phyloP scores from a whole-genome alignment of 2,329 filamentous ascomycete genomes.

The Colletotrichum eremochloae region DNA sequence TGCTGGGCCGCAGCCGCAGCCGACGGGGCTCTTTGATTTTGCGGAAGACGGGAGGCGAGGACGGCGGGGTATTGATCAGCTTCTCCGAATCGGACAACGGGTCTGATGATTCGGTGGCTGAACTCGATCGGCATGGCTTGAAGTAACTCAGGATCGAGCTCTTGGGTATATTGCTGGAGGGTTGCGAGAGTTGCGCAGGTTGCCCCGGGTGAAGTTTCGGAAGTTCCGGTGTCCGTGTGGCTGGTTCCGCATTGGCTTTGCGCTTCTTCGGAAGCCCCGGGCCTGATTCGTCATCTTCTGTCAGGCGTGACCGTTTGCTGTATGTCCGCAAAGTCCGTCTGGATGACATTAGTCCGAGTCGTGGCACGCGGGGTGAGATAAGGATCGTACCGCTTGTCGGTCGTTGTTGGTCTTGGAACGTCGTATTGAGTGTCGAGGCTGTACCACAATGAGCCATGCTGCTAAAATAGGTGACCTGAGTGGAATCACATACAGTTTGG shows the following conservation, averaged over 20 bases:
- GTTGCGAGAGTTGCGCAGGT: background rate
- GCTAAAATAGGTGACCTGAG: no score
- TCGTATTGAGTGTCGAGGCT: background rate
- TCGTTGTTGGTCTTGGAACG: background rate
- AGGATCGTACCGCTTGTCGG: conserved; percentile 32
- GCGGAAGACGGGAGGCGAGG: conserved; percentile 40
- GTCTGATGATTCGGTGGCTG: conserved; percentile 27
- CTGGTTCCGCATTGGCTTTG: conserved; percentile 44
- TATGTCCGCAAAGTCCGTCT: conserved; percentile 53
- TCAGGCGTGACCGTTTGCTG: conserved; percentile 49
- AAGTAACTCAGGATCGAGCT: conserved; percentile 59
- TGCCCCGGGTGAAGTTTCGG: conserved; percentile 8
- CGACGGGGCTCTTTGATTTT: conserved; percentile 41
- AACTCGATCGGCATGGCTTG: conserved; percentile 48
- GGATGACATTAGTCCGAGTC: background rate
- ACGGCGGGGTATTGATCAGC: conserved; percentile 45
- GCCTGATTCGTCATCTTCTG: conserved; percentile 11
- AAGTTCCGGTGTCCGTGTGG: conserved; percentile 7
- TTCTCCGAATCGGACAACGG: conserved; percentile 36
- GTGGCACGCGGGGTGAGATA: background rate
- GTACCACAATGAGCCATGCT: background rate
- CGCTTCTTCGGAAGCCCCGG: conserved; percentile 28
- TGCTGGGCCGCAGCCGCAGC: conserved; percentile 38
- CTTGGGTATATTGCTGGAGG: conserved; percentile 45
- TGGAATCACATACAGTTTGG: background rate